phyloP scores from a whole-genome alignment of 1,284 basidiomycete genomes.

The Taiwanofungus camphoratus region DNA sequence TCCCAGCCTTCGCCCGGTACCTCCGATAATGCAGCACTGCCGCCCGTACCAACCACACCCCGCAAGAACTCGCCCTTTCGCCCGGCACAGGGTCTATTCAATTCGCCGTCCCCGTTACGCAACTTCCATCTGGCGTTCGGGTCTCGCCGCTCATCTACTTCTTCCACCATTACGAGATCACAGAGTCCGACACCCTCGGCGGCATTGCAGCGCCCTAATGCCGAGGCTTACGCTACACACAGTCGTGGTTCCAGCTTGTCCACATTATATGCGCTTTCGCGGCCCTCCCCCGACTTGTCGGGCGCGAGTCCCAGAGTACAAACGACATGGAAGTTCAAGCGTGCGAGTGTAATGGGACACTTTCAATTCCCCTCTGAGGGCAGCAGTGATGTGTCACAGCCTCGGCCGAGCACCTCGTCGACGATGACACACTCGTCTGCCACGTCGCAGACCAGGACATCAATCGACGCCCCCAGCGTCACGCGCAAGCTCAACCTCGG shows the following conservation, averaged over 20 bases:
- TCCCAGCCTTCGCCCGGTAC: constrained; percentile 17
- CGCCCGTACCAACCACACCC: constrained; percentile 34
- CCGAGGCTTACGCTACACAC: constrained; percentile 10
- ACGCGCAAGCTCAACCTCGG: constrained; percentile 43
- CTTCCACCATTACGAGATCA: constrained; percentile 23
- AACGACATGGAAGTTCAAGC: constrained; percentile 38
- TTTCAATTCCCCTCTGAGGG: constrained; percentile 39
- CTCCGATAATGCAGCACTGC: constrained; percentile 14
- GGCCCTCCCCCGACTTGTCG: constrained; percentile 15
- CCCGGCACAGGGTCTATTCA: constrained; percentile 30
- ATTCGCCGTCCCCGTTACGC: constrained; percentile 48
- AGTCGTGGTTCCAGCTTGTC: constrained; percentile 21
- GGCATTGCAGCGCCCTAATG: constrained; percentile 16
- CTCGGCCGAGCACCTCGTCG: constrained; percentile 65
- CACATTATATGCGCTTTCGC: constrained; percentile 14
- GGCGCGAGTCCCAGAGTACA: constrained; percentile 18
- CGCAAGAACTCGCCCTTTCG: constrained; percentile 24
- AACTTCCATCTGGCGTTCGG: constrained; percentile 46
- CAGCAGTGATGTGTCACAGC: constrained; percentile 27
- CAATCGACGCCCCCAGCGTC: constrained; percentile 35
- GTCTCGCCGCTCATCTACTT: constrained; percentile 35
- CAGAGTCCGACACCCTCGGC: constrained; percentile 20
- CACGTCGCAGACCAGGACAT: constrained; percentile 33
- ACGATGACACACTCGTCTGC: constrained; percentile 49
- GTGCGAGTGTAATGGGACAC: constrained; percentile 56